Base-by-base conservation (phyloP, 257 asterid species). In the Vinca minor region DNA sequence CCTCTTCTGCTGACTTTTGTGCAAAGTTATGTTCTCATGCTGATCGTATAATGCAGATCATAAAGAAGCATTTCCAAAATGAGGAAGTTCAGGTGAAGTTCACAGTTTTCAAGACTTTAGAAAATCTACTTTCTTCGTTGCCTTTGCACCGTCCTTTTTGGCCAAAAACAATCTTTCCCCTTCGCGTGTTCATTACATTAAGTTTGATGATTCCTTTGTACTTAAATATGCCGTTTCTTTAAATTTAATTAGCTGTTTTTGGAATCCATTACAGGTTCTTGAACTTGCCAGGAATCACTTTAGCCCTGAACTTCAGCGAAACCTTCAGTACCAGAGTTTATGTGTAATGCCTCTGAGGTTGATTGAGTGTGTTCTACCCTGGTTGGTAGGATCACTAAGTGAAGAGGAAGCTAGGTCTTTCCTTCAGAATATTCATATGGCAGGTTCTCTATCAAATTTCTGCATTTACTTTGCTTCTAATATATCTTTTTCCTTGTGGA, bases 271-370 rank as follows among this genome's bases (percentile, higher is more conserved):
- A 47, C 79, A 91, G 98, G 90, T 92, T 76, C 95, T 92, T 78
- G 96, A 96, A 57, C 95, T 87, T 63, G 95, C 87, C 60, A 77
- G 95, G 78, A 82, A 74, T 83, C 88, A 78, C 71, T 92, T 92
- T 76, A 88, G 89, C 74, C 79, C 77, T 64, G 93, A 87, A 72
- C 68, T 84, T 65, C 96, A 92, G 78, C 85, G 93, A 65, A 85
- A 82, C 70, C 95, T 92, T 76, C 84, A 83, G 45, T 92, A 92
- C 66, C 93, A 78, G 82, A 88, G 95, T 69, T 75, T 92, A 72
- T 92, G 98, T 85, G 96, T 85, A 60, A 92, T 92, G 96, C 98
- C 98, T 44, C 73, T 92, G 74, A 86, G 98, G 77, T 73, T 92
- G 78, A 81, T 92, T 48, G 98, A 92, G 71, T 82, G 95, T 34